Percentiles rank a stretch among this genome's conserved stretches.
These are phyloP conservation scores for Talaromyces pinophilus DNA, from an alignment of 2,329 filamentous ascomycete genomes.

Conservation along the genomic window DNA sequence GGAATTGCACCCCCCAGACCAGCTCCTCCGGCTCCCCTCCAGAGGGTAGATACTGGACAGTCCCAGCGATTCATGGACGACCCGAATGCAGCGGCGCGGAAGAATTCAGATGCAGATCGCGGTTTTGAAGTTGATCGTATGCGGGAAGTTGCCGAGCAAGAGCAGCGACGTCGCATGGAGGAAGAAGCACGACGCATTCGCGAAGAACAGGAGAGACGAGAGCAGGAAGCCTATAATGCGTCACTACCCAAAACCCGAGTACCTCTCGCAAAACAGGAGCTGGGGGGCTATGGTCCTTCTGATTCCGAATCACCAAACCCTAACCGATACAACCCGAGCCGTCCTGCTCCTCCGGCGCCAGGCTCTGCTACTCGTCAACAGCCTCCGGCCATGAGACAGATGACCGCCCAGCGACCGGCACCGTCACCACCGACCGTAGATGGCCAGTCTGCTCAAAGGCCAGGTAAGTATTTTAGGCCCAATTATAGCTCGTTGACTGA, in stretches of 20 bases:
- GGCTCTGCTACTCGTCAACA: slow-evolving; percentile 48
- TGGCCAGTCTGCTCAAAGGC: slow-evolving; percentile 33
- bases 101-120: slow-evolving; percentile 61
- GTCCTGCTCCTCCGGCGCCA: slow-evolving; percentile 81
- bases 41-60: slow-evolving; percentile 49
- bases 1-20: slow-evolving; percentile 71
- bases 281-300: slow-evolving; percentile 68
- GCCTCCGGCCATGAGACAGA: slow-evolving; percentile 55
- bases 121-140: slow-evolving; percentile 48
- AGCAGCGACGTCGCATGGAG: slow-evolving; percentile 50
- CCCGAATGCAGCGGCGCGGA: slow-evolving; percentile 43
- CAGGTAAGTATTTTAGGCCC: slow-evolving; percentile 23
- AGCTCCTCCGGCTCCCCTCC: slow-evolving; percentile 55
- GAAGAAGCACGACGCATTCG: slow-evolving; percentile 56
- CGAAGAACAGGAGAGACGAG: slow-evolving; percentile 67
- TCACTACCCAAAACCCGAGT: slow-evolving; percentile 79
- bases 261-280: slow-evolving; percentile 83
- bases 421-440: slow-evolving; percentile 64
- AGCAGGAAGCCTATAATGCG: slow-evolving; percentile 86
- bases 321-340: slow-evolving; percentile 76
- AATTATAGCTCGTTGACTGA: neutral
- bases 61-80: slow-evolving; percentile 34
- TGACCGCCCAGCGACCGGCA: slow-evolving; percentile 74
- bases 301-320: slow-evolving; percentile 43
- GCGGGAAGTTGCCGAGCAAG: slow-evolving; percentile 60